Base-by-base conservation (phyloP, 2,329 filamentous ascomycete species). In the Aureobasidium sp. region DNA sequence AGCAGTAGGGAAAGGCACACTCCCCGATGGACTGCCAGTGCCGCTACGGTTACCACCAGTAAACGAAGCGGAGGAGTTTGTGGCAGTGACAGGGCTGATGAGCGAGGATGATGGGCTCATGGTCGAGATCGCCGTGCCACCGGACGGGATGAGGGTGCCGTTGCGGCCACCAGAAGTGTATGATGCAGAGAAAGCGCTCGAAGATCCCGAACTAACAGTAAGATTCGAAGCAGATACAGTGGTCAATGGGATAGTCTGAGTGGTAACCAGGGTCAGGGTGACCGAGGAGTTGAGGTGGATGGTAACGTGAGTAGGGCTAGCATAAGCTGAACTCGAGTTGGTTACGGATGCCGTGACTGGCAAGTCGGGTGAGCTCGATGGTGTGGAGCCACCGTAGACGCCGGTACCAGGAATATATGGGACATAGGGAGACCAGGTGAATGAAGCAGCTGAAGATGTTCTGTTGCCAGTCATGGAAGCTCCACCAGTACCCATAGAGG, bases 401-500 rank as follows among this genome's bases (percentile, higher is more conserved):
- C 59, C 39, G 1, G 48, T 54, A 30, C 59, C 49, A n/a, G 57
- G 57, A 13, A 59, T 36, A 11, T 32, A 49, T 25, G 57, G 57
- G 14, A 50, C 45, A 36, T 59, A 59, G 3, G 57, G 45, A 13
- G 34, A 37, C 30, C 32, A 48, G 14, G 45, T 42, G 27, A 49
- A 51, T 9, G 36, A 25, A 21, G 29, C n/a, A 42, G 36, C 34
- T 37, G 57, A 50, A 13, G 57, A 60, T 8, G 57, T 51, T 13
- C 13, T 37, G 36, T 51, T 51, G 29, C 25, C 11, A 5, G 13
- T 7, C 3, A 5, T n/a, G 30, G 45, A 34, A 10, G 36, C 10
- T 1, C 25, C 27, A 29, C 37, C 45, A 44, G 45, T 51, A n/a
- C 44, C 55, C 48, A 61, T 61, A 36, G 61, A 65, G 48, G 41